Evolutionary conservation across 2,329 filamentous ascomycete genomes (phyloP).

Genomic region (Kalmusia sp.): DNA sequence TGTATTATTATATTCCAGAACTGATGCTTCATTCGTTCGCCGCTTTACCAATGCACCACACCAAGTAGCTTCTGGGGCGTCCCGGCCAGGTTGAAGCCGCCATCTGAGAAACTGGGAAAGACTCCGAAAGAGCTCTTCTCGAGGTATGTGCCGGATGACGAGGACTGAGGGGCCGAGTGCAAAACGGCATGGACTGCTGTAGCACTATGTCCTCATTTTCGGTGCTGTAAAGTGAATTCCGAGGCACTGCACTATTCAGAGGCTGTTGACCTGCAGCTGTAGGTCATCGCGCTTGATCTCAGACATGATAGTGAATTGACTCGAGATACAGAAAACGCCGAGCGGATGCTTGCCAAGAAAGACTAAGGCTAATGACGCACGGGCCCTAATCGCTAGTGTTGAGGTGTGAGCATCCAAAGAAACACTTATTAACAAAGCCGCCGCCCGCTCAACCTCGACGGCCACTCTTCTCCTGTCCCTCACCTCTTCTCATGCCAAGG

Average conservation of each 20-base stretch:
- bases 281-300: too few relatives aligned
- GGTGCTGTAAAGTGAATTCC: too few relatives aligned
- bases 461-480: neutral
- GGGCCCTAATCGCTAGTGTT: neutral
- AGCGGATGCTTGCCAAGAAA: slow-evolving; percentile 5
- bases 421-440: slow-evolving; percentile 6
- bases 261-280: too few relatives aligned
- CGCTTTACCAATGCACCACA: neutral
- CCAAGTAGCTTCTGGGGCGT: neutral
- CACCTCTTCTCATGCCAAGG: neutral
- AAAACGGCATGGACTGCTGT: neutral
- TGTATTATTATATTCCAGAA: too few relatives aligned
- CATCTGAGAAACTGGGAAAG: neutral
- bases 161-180: neutral
- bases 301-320: neutral
- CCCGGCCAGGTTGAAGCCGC: neutral
- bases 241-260: too few relatives aligned
- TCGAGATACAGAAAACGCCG: too few relatives aligned
- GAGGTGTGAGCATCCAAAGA: neutral
- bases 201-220: too few relatives aligned
- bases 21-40: too few relatives aligned
- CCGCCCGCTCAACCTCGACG: slow-evolving; percentile 1
- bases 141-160: neutral
- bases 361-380: neutral
- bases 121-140: neutral